Conservation (phyloP, 305 asterid genomes). For the Solanum hybrid region DNA sequence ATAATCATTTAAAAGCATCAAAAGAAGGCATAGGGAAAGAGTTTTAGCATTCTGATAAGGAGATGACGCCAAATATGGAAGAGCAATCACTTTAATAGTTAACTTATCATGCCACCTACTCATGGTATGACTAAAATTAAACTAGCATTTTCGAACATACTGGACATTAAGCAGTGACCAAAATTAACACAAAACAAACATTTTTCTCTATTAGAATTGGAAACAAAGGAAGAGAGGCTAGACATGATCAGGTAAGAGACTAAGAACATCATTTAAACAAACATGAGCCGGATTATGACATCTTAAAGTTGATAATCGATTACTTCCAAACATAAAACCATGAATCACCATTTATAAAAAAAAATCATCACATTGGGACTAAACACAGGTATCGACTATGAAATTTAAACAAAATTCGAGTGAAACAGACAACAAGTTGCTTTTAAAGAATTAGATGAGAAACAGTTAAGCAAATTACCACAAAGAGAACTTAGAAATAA, state of each 20-base stretch:
- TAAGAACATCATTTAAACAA: background rate
- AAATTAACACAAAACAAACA: background rate
- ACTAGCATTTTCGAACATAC: background rate
- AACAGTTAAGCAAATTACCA: background rate
- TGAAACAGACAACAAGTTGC: background rate
- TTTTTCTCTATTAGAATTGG: background rate
- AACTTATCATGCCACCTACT: background rate
- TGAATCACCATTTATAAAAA: background rate
- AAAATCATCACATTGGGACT: background rate
- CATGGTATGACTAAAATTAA: background rate
- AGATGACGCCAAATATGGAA: background rate
- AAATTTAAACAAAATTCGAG: no score
- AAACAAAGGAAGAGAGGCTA: background rate
- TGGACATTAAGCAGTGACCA: background rate
- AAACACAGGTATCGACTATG: background rate
- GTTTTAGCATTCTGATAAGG: background rate
- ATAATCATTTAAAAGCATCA: no score
- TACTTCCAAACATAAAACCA: background rate
- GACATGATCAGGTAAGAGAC: background rate
- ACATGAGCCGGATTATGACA: background rate
- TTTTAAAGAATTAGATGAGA: background rate
- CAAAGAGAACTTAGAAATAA: background rate
- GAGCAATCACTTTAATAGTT: background rate
- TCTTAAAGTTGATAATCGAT: background rate
- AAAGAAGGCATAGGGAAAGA: background rate